Percentiles rank a stretch among this genome's conserved stretches.
phyloP scores from a whole-genome alignment of 495 filamentous ascomycete species.

The Penicillium mononematosum region DNA sequence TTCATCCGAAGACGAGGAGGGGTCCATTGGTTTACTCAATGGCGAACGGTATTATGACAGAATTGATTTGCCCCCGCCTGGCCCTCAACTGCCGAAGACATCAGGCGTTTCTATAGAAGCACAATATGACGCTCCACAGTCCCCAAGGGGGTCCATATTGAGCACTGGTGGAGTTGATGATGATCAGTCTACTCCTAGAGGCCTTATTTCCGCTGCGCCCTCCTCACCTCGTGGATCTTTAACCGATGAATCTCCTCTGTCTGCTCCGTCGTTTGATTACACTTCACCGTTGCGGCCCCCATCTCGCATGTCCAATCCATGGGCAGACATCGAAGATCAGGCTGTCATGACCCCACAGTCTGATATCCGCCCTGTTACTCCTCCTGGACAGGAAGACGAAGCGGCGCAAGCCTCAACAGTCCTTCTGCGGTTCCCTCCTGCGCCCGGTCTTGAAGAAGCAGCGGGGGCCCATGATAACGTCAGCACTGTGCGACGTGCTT shows the following conservation, averaged over 20 bases:
- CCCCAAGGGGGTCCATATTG: conserved; percentile 36
- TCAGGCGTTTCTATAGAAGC: conserved; percentile 18
- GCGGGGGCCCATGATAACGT: conserved; percentile 9
- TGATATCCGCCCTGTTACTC: conserved; percentile 33
- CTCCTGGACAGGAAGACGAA: conserved; percentile 22
- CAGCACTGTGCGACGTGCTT: conserved; percentile 18
- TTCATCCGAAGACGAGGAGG: conserved; percentile 49
- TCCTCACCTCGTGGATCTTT: conserved; percentile 40
- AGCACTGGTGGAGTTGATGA: conserved; percentile 41
- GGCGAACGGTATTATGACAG: conserved; percentile 45
- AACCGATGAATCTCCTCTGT: conserved; percentile 30
- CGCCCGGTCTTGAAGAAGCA: conserved; percentile 34
- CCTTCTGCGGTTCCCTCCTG: conserved; percentile 40
- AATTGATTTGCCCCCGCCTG: conserved; percentile 36
- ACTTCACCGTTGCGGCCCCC: conserved; percentile 35
- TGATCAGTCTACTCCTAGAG: conserved; percentile 34
- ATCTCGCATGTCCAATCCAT: conserved; percentile 44
- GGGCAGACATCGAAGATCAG: conserved; percentile 33
- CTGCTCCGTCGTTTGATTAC: conserved; percentile 31
- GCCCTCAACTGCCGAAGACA: conserved; percentile 20
- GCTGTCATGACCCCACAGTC: conserved; percentile 17
- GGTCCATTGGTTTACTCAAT: conserved; percentile 45
- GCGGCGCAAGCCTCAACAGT: conserved; percentile 35
- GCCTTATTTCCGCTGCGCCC: conserved; percentile 33
- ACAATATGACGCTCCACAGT: conserved; percentile 23